These are phyloP conservation scores for Starmerella khaoyaiensis DNA, from an alignment of 805 yeast genomes.

Conservation along the genomic window DNA sequence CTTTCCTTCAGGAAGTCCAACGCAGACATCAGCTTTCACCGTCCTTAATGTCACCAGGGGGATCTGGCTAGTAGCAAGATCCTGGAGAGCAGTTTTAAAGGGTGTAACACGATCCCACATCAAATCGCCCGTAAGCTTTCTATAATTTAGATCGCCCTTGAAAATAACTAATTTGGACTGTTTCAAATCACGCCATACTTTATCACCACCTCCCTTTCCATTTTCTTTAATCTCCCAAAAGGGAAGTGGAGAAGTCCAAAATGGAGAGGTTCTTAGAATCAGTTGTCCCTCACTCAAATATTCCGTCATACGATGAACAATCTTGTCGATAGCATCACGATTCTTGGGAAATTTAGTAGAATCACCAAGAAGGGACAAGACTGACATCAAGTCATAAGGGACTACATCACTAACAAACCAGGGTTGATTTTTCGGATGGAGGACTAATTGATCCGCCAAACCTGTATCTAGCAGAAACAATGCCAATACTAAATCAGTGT, in stretches of 20 bases:
- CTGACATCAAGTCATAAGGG: conserved; percentile 57
- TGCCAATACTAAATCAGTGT: conserved; percentile 62
- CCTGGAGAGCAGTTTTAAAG: conserved; percentile 55
- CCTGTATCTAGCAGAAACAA: conserved; percentile 58
- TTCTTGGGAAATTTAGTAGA: conserved; percentile 37
- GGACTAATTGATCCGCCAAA: conserved; percentile 48
- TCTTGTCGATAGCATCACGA: conserved; percentile 35
- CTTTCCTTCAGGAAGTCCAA: conserved; percentile 59
- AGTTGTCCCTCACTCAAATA: conserved; percentile 39
- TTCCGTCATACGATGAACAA: conserved; percentile 36
- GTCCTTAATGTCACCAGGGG: conserved; percentile 72
- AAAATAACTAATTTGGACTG: conserved; percentile 56
- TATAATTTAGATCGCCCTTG: conserved; percentile 92
- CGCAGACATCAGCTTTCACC: conserved; percentile 91
- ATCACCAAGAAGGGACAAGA: conserved; percentile 46
- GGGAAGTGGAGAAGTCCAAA: conserved; percentile 76
- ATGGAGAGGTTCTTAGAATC: conserved; percentile 45
- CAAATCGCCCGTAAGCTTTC: conserved; percentile 86
- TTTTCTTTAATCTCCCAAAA: conserved; percentile 53
- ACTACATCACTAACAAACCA: conserved; percentile 98
- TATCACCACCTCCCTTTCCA: conserved; percentile 46
- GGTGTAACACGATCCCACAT: conserved; percentile 75
- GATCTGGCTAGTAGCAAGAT: conserved; percentile 49
- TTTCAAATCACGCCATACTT: conserved; percentile 46
- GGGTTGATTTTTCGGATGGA: conserved; percentile 84